phyloP scores from a whole-genome alignment of 2,329 filamentous ascomycete genomes.

The Neopestalotiopsis rosae region DNA sequence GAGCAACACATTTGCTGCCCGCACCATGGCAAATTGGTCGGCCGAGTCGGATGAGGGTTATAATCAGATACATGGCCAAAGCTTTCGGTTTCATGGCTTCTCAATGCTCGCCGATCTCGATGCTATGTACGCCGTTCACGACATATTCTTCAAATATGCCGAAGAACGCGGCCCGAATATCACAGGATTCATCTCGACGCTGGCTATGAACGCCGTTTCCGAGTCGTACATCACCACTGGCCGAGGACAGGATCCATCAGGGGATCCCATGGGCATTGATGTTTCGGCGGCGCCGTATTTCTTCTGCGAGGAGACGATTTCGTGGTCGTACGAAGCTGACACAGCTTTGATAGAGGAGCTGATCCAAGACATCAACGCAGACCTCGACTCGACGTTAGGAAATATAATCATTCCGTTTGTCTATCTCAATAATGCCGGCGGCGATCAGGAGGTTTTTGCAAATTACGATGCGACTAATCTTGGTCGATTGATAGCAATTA shows the following conservation, averaged over 20 bases:
- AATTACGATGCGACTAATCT: too few relatives aligned
- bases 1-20: background rate
- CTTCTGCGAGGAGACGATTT: background rate
- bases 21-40: background rate
- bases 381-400: too few relatives aligned
- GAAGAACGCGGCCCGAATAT: background rate
- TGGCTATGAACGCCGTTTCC: background rate
- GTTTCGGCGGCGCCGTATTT: background rate
- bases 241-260: background rate
- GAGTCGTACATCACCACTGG: background rate
- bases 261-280: background rate
- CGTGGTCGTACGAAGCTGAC: background rate
- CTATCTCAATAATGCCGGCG: too few relatives aligned
- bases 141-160: background rate
- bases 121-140: background rate
- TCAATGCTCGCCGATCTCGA: background rate
- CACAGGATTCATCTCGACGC: background rate
- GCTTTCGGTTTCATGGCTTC: background rate
- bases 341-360: too few relatives aligned
- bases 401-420: too few relatives aligned
- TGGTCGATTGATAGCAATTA: too few relatives aligned
- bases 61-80: background rate
- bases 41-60: background rate
- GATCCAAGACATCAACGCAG: too few relatives aligned
- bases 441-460: too few relatives aligned